phyloP scores from a whole-genome alignment of 768 basidiomycete genomes.

The Pseudohyphozyma bogoriensis region DNA sequence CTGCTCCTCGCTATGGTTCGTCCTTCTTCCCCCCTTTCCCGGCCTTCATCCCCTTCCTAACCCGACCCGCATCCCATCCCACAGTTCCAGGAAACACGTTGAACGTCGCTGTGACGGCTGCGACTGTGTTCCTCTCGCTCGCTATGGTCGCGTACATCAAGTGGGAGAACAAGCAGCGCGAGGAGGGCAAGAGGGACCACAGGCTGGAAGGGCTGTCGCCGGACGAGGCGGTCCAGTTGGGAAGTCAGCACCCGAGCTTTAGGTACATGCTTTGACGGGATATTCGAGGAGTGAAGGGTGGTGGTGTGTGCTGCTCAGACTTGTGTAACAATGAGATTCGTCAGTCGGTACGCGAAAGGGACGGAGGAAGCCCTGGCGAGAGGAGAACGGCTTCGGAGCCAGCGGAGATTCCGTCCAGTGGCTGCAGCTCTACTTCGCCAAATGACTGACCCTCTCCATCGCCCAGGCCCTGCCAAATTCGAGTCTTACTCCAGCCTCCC shows the following conservation, averaged over 20 bases:
- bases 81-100: constrained; percentile 25
- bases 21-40: background rate
- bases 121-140: background rate
- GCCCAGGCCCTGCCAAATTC: too few species aligned
- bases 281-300: too few species aligned
- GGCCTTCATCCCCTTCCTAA: background rate
- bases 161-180: constrained; percentile 32
- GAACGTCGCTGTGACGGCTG: constrained; percentile 11
- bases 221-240: constrained; percentile 25
- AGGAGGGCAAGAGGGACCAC: constrained; percentile 29
- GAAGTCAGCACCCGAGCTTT: constrained; percentile 33
- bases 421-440: too few species aligned
- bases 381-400: too few species aligned
- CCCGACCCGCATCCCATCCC: too few species aligned
- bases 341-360: too few species aligned
- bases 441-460: too few species aligned
- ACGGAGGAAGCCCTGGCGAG: too few species aligned
- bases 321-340: too few species aligned
- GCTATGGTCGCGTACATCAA: constrained; percentile 25
- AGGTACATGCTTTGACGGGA: constrained; percentile 19
- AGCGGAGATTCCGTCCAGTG: too few species aligned
- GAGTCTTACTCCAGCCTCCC: too few species aligned
- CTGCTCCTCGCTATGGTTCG: background rate
- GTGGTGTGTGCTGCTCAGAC: too few species aligned
- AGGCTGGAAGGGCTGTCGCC: constrained; percentile 31